Conservation (phyloP, 768 basidiomycete species). For the Asterophora parasitica region DNA sequence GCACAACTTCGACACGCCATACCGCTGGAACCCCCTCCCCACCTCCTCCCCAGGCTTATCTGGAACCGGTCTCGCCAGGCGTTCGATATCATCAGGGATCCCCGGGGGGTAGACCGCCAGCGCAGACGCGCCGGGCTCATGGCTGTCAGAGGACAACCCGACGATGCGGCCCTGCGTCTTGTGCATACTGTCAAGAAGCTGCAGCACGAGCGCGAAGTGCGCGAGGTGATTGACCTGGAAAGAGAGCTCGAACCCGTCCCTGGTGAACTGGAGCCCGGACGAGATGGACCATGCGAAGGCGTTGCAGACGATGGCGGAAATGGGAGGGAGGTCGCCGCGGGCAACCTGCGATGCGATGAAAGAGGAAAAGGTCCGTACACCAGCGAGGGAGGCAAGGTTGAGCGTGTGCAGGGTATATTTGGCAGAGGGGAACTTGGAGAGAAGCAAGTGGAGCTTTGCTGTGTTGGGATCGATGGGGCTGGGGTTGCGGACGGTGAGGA, state of each 20-base stretch:
- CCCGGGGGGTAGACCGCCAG: slow-evolving; percentile 4
- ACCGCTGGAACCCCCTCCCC: slow-evolving; percentile 7
- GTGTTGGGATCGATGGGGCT: no score
- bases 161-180: slow-evolving; percentile 3
- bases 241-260: slow-evolving; percentile 1
- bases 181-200: slow-evolving; percentile 4
- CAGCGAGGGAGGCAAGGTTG: no score
- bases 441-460: no score
- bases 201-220: slow-evolving; percentile 4
- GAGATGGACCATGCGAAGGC: slow-evolving; percentile 12
- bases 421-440: no score
- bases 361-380: not conserved
- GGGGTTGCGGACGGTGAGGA: no score
- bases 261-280: slow-evolving; percentile 1
- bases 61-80: not conserved
- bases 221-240: slow-evolving; percentile 6
- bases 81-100: slow-evolving; percentile 1
- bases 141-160: slow-evolving; percentile 8
- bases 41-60: slow-evolving; percentile 3
- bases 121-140: slow-evolving; percentile 2
- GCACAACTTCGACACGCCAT: slow-evolving; percentile 8
- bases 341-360: slow-evolving; percentile 4
- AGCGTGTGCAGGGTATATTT: no score
- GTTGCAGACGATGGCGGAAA: slow-evolving; percentile 5
- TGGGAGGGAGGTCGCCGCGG: not conserved